Evolutionary conservation across 306 rosid genomes (phyloP).

Genomic region (Rosa rugosa): DNA sequence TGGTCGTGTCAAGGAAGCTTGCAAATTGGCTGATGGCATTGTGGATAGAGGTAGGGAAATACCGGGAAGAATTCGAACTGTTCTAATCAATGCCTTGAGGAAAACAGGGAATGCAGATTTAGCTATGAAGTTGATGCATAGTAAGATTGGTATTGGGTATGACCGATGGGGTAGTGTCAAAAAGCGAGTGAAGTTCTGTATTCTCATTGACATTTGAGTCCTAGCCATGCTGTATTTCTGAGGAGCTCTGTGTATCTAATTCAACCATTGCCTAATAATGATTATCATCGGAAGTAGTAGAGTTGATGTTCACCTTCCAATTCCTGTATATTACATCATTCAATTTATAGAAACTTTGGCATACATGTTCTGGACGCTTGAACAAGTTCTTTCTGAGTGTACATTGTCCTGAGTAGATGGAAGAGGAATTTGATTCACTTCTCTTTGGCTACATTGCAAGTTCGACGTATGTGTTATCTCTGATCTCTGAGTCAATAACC

Average conservation of each 20-base stretch:
- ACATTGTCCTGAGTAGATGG: neutral
- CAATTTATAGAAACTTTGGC: slow-evolving; percentile 7
- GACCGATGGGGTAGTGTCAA: slow-evolving; percentile 71
- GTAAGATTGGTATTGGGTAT: slow-evolving; percentile 93
- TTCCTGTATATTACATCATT: slow-evolving; percentile 8
- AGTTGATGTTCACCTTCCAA: slow-evolving; percentile 1
- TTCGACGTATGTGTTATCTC: neutral
- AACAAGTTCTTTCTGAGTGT: neutral
- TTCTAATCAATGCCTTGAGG: slow-evolving; percentile 78
- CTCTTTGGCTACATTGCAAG: neutral
- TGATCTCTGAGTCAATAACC: slow-evolving; percentile 8
- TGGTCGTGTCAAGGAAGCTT: slow-evolving; percentile 76
- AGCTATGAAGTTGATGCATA: slow-evolving; percentile 83
- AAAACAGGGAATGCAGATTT: slow-evolving; percentile 78
- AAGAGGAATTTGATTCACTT: neutral
- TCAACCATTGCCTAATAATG: neutral
- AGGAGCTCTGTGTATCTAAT: neutral
- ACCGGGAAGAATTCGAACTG: slow-evolving; percentile 73
- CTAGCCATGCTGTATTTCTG: neutral
- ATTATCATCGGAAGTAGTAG: neutral
- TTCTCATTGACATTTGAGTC: slow-evolving; percentile 42
- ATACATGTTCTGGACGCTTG: neutral
- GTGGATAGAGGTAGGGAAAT: slow-evolving; percentile 88
- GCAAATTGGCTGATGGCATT: slow-evolving; percentile 92
- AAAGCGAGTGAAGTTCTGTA: slow-evolving; percentile 75